phyloP scores from a whole-genome alignment of 169 alveolate genomes.

The Eimeria necatrix region DNA sequence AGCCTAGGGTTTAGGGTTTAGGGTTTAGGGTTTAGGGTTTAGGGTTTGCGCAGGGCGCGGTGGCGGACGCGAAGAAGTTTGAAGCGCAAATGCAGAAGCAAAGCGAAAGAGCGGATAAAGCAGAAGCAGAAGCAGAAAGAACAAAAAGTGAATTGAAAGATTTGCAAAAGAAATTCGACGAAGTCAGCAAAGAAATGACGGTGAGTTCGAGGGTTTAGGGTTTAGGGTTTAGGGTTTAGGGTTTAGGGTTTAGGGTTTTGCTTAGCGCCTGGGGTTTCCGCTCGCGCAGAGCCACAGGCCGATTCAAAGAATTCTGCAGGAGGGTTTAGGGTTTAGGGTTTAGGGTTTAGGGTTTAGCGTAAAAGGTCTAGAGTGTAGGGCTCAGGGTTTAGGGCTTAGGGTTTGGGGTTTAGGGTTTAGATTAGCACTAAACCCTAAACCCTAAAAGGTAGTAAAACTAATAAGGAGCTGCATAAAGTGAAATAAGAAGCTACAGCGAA shows the following conservation, averaged over 20 bases:
- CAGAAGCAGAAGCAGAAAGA: conserved; percentile 44
- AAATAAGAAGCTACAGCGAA: too few relatives aligned
- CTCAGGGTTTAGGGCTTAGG: too few relatives aligned
- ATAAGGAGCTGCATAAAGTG: too few relatives aligned
- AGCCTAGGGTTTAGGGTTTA: not conserved
- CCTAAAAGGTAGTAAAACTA: too few relatives aligned
- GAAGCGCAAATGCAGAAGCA: conserved; percentile 53
- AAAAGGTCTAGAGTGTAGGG: too few relatives aligned
- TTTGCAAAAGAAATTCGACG: not conserved
- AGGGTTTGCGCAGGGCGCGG: conserved; percentile 9
- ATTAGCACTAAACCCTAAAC: too few relatives aligned
- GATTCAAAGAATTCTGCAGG: too few relatives aligned
- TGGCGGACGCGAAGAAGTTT: conserved; percentile 6
- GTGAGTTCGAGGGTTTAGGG: conserved; percentile 18
- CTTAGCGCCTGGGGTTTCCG: too few relatives aligned
- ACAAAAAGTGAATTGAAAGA: conserved; percentile 54
- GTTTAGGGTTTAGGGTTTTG: not conserved
- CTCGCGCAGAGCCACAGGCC: too few relatives aligned
- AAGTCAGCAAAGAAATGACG: conserved; percentile 14
- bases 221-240: not conserved
- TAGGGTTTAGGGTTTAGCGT: too few relatives aligned
- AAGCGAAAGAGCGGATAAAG: conserved; percentile 42
- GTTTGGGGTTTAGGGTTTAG: too few relatives aligned
- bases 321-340: too few relatives aligned
- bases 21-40: not conserved